A percentile compares a stretch with the other conserved stretches of the same genome.
These are phyloP conservation scores for Phlyctochytrium bullatum DNA, from an alignment of 192 early-diverging fungal species.

Conservation along the genomic window DNA sequence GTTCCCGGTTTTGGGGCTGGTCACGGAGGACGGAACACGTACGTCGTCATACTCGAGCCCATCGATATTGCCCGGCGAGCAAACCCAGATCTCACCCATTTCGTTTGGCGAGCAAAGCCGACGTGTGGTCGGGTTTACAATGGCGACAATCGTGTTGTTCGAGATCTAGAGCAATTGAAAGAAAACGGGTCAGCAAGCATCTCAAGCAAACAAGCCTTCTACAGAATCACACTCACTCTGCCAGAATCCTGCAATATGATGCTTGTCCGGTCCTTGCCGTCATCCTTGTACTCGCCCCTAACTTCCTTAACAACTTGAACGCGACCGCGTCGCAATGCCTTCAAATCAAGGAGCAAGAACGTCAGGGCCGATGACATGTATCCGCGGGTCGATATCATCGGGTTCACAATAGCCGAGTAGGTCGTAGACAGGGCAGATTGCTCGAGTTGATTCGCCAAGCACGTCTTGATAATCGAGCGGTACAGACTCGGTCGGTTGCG, in stretches of 20 bases:
- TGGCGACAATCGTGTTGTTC: constrained; percentile 77
- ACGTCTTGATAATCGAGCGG: constrained; percentile 32
- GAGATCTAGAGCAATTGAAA: constrained; percentile 44
- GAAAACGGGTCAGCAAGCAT: not conserved
- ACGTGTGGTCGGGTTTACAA: constrained; percentile 75
- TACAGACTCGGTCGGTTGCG: constrained; percentile 41
- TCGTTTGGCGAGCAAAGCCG: constrained; percentile 64
- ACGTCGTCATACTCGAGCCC: constrained; percentile 21
- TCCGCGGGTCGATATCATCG: constrained; percentile 74
- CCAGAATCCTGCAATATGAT: constrained; percentile 28
- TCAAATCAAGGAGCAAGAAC: constrained; percentile 61
- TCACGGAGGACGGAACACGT: constrained; percentile 2
- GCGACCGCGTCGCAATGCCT: constrained; percentile 63
- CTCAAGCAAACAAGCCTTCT: too few species aligned
- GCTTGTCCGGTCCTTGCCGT: constrained; percentile 9
- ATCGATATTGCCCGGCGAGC: constrained; percentile 52
- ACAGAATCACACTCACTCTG: constrained; percentile 10
- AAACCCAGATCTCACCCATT: constrained; percentile 88
- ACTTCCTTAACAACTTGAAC: constrained; percentile 50
- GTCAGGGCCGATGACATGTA: constrained; percentile 75
- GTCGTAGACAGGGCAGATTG: constrained; percentile 67
- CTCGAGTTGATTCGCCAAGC: constrained; percentile 63
- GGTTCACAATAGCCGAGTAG: constrained; percentile 76
- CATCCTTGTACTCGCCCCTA: constrained; percentile 23
- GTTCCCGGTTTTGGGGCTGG: not conserved